A percentile compares a stretch with the other conserved stretches of the same genome.
Conservation (phyloP, 345 rosid genomes). For the Psidium guajava region DNA sequence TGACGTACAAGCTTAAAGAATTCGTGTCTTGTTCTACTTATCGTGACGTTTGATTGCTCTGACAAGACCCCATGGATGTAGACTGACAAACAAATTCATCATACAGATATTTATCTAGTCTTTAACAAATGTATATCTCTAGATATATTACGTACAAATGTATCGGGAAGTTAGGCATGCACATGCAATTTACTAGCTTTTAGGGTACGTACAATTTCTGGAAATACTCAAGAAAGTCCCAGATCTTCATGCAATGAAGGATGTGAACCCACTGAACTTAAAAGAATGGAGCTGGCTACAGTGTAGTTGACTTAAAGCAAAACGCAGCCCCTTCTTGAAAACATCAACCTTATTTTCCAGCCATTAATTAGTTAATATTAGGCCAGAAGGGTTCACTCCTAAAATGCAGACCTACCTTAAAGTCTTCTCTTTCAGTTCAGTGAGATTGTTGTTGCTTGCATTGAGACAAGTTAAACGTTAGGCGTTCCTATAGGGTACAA, state of each 20-base stretch:
- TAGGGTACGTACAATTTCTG: not conserved
- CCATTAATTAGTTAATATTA: not conserved
- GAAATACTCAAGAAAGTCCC: not conserved
- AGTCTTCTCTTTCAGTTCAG: not conserved
- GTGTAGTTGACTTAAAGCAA: not conserved
- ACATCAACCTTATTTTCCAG: not conserved
- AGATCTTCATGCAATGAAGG: not conserved
- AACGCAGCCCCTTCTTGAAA: not conserved
- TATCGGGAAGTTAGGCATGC: not conserved
- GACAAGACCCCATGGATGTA: not conserved
- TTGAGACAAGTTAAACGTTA: not conserved
- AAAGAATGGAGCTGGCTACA: not conserved
- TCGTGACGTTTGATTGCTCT: not conserved
- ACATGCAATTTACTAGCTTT: not conserved
- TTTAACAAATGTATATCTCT: not conserved
- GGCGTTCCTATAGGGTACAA: not conserved
- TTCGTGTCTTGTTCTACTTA: not conserved
- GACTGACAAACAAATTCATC: not conserved
- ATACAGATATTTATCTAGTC: not conserved
- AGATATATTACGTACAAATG: not conserved
- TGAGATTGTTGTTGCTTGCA: not conserved
- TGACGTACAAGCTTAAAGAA: not conserved
- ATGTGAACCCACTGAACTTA: not conserved
- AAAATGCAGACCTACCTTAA: not conserved
- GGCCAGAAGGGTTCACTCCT: not conserved